Evolutionary conservation across 192 early-diverging fungal species (phyloP), one percentile per base, ranked within the genome.

Genomic region (Endogone sp.): DNA sequence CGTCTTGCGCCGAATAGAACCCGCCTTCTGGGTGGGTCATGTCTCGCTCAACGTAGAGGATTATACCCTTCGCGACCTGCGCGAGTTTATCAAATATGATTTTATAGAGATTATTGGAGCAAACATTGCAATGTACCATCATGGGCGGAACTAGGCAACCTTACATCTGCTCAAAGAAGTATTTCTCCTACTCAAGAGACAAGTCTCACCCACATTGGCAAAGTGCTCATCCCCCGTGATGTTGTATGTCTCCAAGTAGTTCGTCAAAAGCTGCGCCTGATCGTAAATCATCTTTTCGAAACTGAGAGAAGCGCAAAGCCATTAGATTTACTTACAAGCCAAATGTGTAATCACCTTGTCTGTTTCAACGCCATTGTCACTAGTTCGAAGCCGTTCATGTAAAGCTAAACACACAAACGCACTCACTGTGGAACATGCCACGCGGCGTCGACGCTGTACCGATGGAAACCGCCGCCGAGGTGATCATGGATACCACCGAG

Each of bases 201-300:
- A n/a, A n/a, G n/a, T 49, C 37, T 16, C 37, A 49, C 37, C 16
- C 37, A 49, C 37, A 1, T 49, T 49, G 37, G 37, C 37, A 6
- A 49, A 11, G 16, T 49, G 37, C 16, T 49, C 37, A 16, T 49
- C 37, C 9, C 37, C 37, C 16, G 37, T 49, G 37, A 49, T 49
- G 37, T 16, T 49, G 16, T 49, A 84, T 0, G 75, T 70, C 23
- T 79, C 77, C 2, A 71, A 49, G 65, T 83, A 89, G 4, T 76
- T 72, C 20, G 72, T 70, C 2, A 83, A 64, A 4, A 89, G 76
- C 71, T 89, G 88, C 9, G 85, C 88, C 80, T 89, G 86, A 74
- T 89, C 88, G 63, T 89, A 89, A 16, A 89, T 76, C 88, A 89
- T 89, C 62, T 89, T 88, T 57, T 89, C 88, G 75, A 89, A 89